Conservation (phyloP, 2,329 filamentous ascomycete genomes). For the Xylariaceae sp. region DNA sequence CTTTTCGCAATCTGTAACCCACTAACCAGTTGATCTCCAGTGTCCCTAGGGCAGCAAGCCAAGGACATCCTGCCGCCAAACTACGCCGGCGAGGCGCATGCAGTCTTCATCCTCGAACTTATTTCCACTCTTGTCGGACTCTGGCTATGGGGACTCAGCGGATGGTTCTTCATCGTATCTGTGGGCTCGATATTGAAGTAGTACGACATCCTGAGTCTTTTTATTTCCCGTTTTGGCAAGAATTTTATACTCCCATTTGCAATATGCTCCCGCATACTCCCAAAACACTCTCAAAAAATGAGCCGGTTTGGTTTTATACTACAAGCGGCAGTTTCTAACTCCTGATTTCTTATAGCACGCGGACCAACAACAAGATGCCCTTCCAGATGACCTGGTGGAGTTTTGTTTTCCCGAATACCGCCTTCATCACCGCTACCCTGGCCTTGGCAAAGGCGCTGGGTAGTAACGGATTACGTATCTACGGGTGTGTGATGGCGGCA, state of each 20-base stretch:
- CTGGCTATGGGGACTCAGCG: conserved; percentile 83
- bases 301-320: too few species aligned
- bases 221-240: too few species aligned
- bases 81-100: conserved; percentile 51
- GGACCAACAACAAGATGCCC: conserved; percentile 63
- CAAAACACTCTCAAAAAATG: too few species aligned
- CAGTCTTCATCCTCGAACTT: conserved; percentile 53
- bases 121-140: conserved; percentile 68
- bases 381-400: conserved; percentile 90
- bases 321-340: too few species aligned
- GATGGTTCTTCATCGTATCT: conserved; percentile 85
- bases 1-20: neutral
- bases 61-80: conserved; percentile 50
- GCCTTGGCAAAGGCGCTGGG: conserved; percentile 70
- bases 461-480: conserved; percentile 65
- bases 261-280: too few species aligned
- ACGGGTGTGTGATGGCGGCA: conserved; percentile 72
- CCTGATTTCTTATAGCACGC: too few species aligned
- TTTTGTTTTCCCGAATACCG: conserved; percentile 83
- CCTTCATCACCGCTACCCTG: conserved; percentile 75
- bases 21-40: conserved; percentile 33
- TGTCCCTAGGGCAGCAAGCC: conserved; percentile 54
- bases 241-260: too few species aligned
- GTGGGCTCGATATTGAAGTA: conserved; percentile 78
- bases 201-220: too few species aligned